Base-by-base conservation (phyloP, 805 yeast genomes). In the Starmerella floricola region DNA sequence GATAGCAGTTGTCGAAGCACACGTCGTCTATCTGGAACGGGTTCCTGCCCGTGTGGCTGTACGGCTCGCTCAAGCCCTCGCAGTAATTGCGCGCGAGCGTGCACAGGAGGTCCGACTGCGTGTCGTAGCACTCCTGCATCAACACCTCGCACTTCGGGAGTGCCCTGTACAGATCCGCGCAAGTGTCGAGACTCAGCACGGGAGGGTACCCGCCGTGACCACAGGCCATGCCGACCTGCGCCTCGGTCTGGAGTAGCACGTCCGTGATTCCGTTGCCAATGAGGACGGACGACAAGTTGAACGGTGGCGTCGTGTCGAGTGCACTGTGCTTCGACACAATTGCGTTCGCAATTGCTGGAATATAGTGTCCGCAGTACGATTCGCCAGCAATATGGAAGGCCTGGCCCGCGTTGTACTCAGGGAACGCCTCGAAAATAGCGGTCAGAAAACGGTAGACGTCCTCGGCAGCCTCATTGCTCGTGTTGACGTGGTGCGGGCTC, bases 241-340 rank as follows among this genome's bases (percentile, higher is more conserved):
- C 78, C 49, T 75, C 73, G 54, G 79, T 76, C 66, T 85, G 95
- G 36, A 71, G 70, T 46, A 79, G 66, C 2, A 93, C 79, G 59
- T 87, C 94, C 28, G 94, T 83, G 54, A 87, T 73, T 40, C 96
- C 96, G 60, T 87, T 87, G 49, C 96, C 96, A 56, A 87, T 86
- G 58, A 87, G 58, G 17, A 86, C 78, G 2, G 94, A 81, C 10
- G 82, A 65, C 52, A 85, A 67, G 55, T 82, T 73, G 58, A 79
- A 76, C 15, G 34, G 26, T 6, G n/a, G 26, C 10, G 26, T 23
- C 26, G 26, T 23, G 26, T 10, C n/a, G n/a, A 23, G 26, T 23
- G 6, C 10, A 10, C 26, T 23, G 20, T 19, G 70, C 63, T 43
- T 74, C 65, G 53, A 66, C 71, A 64, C 47, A 42, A 74, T 71